phyloP scores from a whole-genome alignment of 2,329 filamentous ascomycete genomes.

The Simplicillium sp. region DNA sequence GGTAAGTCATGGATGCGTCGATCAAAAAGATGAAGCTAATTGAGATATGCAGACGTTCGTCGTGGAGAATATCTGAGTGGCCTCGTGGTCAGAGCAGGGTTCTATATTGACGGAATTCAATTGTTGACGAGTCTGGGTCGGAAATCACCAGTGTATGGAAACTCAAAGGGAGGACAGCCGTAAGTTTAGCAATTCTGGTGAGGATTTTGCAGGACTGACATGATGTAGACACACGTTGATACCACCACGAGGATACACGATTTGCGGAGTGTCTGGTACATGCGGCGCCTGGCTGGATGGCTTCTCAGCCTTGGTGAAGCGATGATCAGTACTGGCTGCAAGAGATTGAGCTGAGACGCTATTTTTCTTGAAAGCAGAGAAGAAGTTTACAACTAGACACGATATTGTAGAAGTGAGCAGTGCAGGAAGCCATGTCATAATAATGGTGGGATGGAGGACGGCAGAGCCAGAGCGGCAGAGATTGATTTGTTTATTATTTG shows the following conservation, averaged over 20 bases:
- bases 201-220: neutral
- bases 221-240: conserved; percentile 68
- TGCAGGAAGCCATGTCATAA: too few species aligned
- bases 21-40: neutral
- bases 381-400: too few species aligned
- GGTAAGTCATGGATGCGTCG: too few species aligned
- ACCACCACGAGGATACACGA: conserved; percentile 77
- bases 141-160: conserved; percentile 78
- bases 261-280: conserved; percentile 80
- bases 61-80: conserved; percentile 81
- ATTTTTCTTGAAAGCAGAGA: too few species aligned
- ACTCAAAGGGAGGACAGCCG: conserved; percentile 69
- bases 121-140: conserved; percentile 84
- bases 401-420: too few species aligned
- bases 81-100: conserved; percentile 71
- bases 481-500: conserved; percentile 1
- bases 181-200: conserved; percentile 39
- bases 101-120: conserved; percentile 82
- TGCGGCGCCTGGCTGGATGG: conserved; percentile 76
- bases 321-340: conserved; percentile 11
- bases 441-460: too few species aligned
- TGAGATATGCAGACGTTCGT: conserved; percentile 54
- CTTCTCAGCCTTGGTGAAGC: conserved; percentile 63
- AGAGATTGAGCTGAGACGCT: too few species aligned
- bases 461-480: neutral